phyloP scores from a whole-genome alignment of 352 stramenopile genomes.

The Globisporangium camurandrum region DNA sequence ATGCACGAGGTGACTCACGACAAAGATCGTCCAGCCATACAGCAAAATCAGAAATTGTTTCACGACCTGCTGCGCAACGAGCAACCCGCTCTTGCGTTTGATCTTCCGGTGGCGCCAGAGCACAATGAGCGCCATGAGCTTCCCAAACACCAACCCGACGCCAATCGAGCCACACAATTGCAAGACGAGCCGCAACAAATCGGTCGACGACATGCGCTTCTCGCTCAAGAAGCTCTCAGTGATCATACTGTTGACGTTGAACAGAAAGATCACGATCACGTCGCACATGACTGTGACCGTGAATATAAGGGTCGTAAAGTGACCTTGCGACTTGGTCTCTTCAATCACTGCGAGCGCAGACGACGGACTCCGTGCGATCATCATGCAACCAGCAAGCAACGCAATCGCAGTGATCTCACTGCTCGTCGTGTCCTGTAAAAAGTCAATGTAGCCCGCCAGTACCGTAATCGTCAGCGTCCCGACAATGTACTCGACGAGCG shows the following conservation, averaged over 20 bases:
- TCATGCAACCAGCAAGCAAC: conserved; percentile 56
- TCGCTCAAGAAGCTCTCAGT: conserved; percentile 53
- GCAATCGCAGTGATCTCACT: conserved; percentile 57
- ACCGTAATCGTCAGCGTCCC: conserved; percentile 57
- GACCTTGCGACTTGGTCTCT: conserved; percentile 51
- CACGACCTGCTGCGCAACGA: conserved; percentile 29
- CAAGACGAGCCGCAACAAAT: conserved; percentile 19
- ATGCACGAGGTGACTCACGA: conserved; percentile 47
- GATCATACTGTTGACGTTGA: conserved; percentile 70
- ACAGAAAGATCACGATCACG: conserved; percentile 60
- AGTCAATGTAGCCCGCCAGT: conserved; percentile 50
- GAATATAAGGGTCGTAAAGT: conserved; percentile 66
- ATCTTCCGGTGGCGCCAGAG: conserved; percentile 40
- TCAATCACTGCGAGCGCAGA: conserved; percentile 64
- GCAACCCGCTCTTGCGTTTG: conserved; percentile 39
- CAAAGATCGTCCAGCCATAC: conserved; percentile 54
- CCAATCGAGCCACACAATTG: conserved; percentile 45
- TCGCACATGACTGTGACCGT: conserved; percentile 66
- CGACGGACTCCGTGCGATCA: conserved; percentile 59
- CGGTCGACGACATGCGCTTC: conserved; percentile 32
- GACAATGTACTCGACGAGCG: conserved; percentile 52
- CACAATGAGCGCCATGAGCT: conserved; percentile 46
- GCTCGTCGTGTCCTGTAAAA: conserved; percentile 47
- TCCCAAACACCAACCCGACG: conserved; percentile 40
- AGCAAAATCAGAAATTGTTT: conserved; percentile 56